Percentiles rank a stretch among this genome's conserved stretches.
These are phyloP conservation scores for Agastache rugosa DNA, from an alignment of 257 asterid genomes.

Conservation along the genomic window DNA sequence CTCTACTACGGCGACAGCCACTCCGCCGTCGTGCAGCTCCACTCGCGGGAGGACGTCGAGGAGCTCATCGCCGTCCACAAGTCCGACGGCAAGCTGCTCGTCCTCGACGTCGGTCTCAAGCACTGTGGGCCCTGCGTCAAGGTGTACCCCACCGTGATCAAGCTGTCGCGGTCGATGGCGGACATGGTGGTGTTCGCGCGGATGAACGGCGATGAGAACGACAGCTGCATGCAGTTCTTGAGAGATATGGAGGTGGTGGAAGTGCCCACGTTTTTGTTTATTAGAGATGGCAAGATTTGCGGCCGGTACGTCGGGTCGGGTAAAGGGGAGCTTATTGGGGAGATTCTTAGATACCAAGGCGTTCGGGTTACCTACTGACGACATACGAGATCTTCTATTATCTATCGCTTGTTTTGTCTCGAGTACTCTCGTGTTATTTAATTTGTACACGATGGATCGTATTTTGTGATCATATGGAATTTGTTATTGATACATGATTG, in stretches of 20 bases:
- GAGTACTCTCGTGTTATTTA: too few relatives aligned
- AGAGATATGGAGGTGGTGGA: slow-evolving; percentile 82
- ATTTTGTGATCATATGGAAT: too few relatives aligned
- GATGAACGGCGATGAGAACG: slow-evolving; percentile 98
- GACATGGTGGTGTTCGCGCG: slow-evolving; percentile 85
- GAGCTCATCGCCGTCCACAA: slow-evolving; percentile 63
- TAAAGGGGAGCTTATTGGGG: slow-evolving; percentile 97
- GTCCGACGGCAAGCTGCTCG: slow-evolving; percentile 60
- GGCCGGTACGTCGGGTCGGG: slow-evolving; percentile 99
- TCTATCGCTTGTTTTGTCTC: not conserved
- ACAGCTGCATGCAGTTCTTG: slow-evolving; percentile 94
- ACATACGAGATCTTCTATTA: not conserved
- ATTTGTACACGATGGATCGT: too few relatives aligned
- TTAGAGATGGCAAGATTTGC: slow-evolving; percentile 72
- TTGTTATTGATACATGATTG: too few relatives aligned
- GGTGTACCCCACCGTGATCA: slow-evolving; percentile 90
- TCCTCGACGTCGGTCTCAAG: slow-evolving; percentile 89
- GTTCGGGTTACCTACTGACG: slow-evolving; percentile 69
- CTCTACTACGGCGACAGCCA: slow-evolving; percentile 93
- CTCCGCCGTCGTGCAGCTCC: slow-evolving; percentile 83
- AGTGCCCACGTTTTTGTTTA: slow-evolving; percentile 95
- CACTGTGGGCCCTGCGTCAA: slow-evolving; percentile 98
- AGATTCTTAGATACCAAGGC: slow-evolving; percentile 90
- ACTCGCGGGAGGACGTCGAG: slow-evolving; percentile 78
- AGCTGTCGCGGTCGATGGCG: slow-evolving; percentile 80